Evolutionary conservation across 2,329 filamentous ascomycete species (phyloP), one percentile per base, ranked within the genome.

Genomic region (Madurella mycetomatis): DNA sequence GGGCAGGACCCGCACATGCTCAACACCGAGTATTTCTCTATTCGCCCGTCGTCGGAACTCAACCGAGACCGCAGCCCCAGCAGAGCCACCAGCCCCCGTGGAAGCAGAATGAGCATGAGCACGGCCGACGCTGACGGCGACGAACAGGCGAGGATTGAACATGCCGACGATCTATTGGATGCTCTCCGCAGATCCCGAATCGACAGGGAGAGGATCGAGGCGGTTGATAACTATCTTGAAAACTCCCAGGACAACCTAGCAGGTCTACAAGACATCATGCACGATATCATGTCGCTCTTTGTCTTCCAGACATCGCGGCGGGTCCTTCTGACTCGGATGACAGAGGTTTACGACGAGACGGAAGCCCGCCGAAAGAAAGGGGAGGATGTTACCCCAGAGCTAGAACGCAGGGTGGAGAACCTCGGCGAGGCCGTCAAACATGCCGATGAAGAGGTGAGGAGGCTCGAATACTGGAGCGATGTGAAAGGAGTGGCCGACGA

Each of bases 121-220:
- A 55, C 58, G 25, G 57, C 43, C 47, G 63, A 62, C 44, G 58
- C 58, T 15, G 53, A 73, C 16, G 73, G 78, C 1, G 81, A 82
- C 53, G 82, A 86, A 46, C 79, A 86, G 48, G 74, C 73, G 4
- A 74, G 79, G 31, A 80, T 87, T 31, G 72, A 75, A 17, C 81
- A 90, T 64, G 81, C 90, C 16, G 81, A 84, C 4, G 82, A 83
- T 2, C 74, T 99, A 25, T 79, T 95, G 73, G 73, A 71, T 18
- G 80, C 82, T 2, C 70, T 99, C 51, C 86, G 85, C 58, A 73
- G 73, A 40, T 83, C 87, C 5, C 81, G 66, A 8, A 90, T 99
- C 61, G 94, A 99, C 67, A 83, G 94, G 34, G 92, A 97, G 73
- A 97, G 94, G 74, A 84, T 95, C 55, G 86, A 92, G 57, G 86